Evolutionary conservation across 768 basidiomycete species (phyloP), one percentile per base, ranked within the genome.

Genomic region (Lyophyllum decastes): DNA sequence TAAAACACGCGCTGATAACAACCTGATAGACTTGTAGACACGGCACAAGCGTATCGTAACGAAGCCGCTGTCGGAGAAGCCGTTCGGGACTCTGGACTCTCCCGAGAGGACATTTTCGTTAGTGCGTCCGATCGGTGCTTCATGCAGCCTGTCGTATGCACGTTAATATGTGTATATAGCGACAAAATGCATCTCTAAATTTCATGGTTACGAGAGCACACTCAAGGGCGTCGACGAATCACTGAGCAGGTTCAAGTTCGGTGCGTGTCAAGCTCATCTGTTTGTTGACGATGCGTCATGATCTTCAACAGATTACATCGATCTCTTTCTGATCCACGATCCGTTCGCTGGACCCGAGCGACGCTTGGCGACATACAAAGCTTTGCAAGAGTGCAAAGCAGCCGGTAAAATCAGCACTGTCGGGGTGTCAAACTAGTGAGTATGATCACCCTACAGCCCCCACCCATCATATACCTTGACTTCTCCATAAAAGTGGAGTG

Each of bases 381-480:
- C 88, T 7, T 76, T 94, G 11, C 69, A 85, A 5, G 84, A 87
- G 34, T 81, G 82, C n/a, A 81, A 82, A 60, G 66, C 74, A 26
- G 80, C 72, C 2, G 90, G 92, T 2, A 90, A 89, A 64, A 80
- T 92, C 50, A 79, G 82, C 59, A 78, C 79, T 4, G 82, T 91
- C n/a, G 92, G 92, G 2, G 92, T 94, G 7, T 92, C 90, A 1
- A 94, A 94, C 72, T 94, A 86, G 90, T 91, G 63, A 47, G 88
- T 67, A 43, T 52, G 26, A 30, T 27, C 49, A 35, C 27, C 43
- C 22, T 33, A n/a, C n/a, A 27, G 16, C 35, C 48, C 45, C 52
- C 34, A 27, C 54, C 43, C 46, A 16, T 43, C 14, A 51, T 33
- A 38, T 30, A 33, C 22, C 43, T 34, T 25, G 40, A 26, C 54